A percentile compares a stretch with the other conserved stretches of the same genome.
Evolutionary conservation across 768 basidiomycete genomes (phyloP).

Genomic region (Tulasnella sp.): DNA sequence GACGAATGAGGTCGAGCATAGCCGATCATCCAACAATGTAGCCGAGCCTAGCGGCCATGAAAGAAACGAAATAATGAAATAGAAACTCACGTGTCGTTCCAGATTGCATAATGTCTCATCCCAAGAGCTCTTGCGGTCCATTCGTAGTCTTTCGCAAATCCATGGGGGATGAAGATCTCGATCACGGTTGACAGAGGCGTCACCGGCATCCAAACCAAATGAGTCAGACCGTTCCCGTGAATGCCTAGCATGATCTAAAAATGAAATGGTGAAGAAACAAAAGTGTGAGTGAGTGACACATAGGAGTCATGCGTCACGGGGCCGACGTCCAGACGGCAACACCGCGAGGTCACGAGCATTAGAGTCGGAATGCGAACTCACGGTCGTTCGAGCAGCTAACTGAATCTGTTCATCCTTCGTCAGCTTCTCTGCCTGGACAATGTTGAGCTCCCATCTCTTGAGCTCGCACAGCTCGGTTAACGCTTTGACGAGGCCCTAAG

Average conservation of each 20-base stretch:
- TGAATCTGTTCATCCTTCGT: constrained; percentile 75
- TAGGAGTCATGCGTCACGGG: neutral
- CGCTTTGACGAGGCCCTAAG: constrained; percentile 37
- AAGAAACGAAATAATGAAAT: neutral
- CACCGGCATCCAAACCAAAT: constrained; percentile 82
- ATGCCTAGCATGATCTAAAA: constrained; percentile 68
- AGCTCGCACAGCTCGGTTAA: constrained; percentile 40
- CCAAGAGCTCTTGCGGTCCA: constrained; percentile 78
- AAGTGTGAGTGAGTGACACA: neutral
- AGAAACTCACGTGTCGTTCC: constrained; percentile 46
- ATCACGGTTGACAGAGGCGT: constrained; percentile 78
- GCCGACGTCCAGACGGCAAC: neutral
- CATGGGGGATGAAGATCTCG: constrained; percentile 79
- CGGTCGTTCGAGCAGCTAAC: constrained; percentile 68
- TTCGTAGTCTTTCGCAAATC: constrained; percentile 85
- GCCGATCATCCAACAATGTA: neutral
- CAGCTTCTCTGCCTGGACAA: constrained; percentile 66
- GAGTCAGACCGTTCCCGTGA: constrained; percentile 82
- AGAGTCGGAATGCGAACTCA: constrained; percentile 45
- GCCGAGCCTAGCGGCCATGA: neutral
- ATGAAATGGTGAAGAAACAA: neutral
- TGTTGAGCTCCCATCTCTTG: constrained; percentile 61
- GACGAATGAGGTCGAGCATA: constrained; percentile 15
- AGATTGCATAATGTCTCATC: constrained; percentile 73
- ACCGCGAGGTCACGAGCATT: neutral